These are phyloP conservation scores for Cucumis variabilis DNA, from an alignment of 331 rosid genomes.

Conservation along the genomic window DNA sequence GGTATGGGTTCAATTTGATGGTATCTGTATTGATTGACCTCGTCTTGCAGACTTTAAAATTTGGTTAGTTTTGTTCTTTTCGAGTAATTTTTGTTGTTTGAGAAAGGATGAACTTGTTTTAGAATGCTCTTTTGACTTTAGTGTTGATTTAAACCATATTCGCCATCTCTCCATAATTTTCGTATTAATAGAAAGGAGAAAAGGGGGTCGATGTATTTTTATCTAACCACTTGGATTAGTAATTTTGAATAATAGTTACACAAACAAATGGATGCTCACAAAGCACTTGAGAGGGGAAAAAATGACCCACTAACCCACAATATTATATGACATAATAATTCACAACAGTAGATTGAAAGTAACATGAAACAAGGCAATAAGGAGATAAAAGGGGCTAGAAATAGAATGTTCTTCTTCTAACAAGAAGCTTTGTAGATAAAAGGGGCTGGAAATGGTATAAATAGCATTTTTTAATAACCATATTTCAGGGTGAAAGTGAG, in stretches of 20 bases:
- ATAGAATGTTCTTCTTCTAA: neutral
- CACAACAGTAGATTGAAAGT: neutral
- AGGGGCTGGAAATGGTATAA: no score
- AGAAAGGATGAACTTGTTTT: neutral
- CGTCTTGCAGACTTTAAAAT: neutral
- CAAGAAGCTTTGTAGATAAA: neutral
- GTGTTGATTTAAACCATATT: neutral
- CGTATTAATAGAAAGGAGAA: no score
- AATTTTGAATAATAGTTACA: no score
- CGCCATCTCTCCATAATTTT: neutral
- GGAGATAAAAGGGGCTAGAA: neutral
- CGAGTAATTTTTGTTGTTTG: neutral
- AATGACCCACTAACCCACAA: neutral
- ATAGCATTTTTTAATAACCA: no score
- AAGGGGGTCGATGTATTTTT: no score
- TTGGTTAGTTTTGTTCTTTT: neutral
- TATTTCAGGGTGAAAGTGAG: no score
- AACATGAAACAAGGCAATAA: neutral
- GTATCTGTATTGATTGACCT: conserved; percentile 71
- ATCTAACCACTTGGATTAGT: no score
- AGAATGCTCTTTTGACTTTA: no score
- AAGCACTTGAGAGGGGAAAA: no score
- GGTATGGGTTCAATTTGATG: conserved; percentile 80
- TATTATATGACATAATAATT: neutral
- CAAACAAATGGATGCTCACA: no score